phyloP scores from a whole-genome alignment of 345 rosid species.

The Moricandia moricandioides region DNA sequence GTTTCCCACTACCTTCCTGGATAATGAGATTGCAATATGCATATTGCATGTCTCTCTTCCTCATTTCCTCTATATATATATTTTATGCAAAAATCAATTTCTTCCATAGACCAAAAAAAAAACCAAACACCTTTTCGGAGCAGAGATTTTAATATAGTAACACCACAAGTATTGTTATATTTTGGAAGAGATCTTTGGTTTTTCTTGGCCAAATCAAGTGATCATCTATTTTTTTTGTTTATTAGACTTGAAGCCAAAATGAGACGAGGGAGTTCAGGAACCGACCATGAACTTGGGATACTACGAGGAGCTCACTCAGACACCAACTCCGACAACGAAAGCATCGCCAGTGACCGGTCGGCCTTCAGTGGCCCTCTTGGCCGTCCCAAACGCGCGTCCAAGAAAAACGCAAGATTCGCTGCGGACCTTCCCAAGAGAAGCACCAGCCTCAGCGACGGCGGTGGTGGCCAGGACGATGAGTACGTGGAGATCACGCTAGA shows the following conservation, averaged over 20 bases:
- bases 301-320: slow-evolving; percentile 48
- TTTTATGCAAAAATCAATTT: slow-evolving; percentile 3
- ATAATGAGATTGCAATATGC: slow-evolving; percentile 15
- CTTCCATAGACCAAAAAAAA: slow-evolving; percentile 18
- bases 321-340: slow-evolving; percentile 66
- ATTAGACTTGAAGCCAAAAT: not conserved
- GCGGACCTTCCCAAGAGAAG: slow-evolving; percentile 45
- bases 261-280: slow-evolving; percentile 37
- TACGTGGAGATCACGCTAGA: slow-evolving; percentile 89
- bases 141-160: slow-evolving; percentile 8
- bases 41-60: slow-evolving; percentile 15
- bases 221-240: not conserved
- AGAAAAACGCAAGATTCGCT: slow-evolving; percentile 77
- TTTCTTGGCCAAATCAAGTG: slow-evolving; percentile 15
- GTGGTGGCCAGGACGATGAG: slow-evolving; percentile 28
- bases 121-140: slow-evolving; percentile 6
- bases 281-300: slow-evolving; percentile 36
- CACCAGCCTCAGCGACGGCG: slow-evolving; percentile 19
- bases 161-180: not conserved
- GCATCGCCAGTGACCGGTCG: slow-evolving; percentile 55
- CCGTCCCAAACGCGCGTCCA: slow-evolving; percentile 53
- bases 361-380: slow-evolving; percentile 67
- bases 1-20: slow-evolving; percentile 32
- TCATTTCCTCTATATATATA: slow-evolving; percentile 20
- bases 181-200: not conserved